phyloP scores from a whole-genome alignment of 139 green algal genomes.

The Monoraphidium neglectum region DNA sequence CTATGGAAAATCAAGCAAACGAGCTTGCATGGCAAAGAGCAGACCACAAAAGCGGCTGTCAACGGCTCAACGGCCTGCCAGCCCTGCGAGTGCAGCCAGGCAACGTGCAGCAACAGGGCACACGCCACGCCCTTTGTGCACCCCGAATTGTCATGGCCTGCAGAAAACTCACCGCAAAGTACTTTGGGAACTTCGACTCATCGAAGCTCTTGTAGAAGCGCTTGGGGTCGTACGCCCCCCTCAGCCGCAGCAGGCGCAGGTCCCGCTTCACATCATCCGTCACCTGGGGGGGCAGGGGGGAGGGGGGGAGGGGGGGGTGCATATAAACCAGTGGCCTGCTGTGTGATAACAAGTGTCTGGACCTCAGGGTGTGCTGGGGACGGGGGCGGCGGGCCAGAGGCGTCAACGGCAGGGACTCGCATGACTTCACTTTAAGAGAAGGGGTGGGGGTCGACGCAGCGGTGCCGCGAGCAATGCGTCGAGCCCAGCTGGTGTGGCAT shows the following conservation, averaged over 20 bases:
- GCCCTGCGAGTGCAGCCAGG: too few species aligned
- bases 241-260: slow-evolving; percentile 76
- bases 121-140: too few species aligned
- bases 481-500: not conserved
- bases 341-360: too few species aligned
- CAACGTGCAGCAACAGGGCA: too few species aligned
- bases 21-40: too few species aligned
- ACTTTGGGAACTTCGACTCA: slow-evolving; percentile 70
- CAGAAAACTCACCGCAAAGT: slow-evolving; percentile 45
- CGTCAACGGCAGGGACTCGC: slow-evolving; percentile 4
- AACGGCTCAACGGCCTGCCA: too few species aligned
- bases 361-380: too few species aligned
- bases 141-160: too few species aligned
- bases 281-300: slow-evolving; percentile 54
- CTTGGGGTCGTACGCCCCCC: slow-evolving; percentile 85
- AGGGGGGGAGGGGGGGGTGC: too few species aligned
- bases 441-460: not conserved
- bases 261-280: slow-evolving; percentile 74
- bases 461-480: not conserved
- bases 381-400: not conserved
- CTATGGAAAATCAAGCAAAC: too few species aligned
- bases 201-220: slow-evolving; percentile 86
- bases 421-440: slow-evolving; percentile 26
- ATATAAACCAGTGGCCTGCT: too few species aligned
- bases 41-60: too few species aligned